Conservation (phyloP, 768 basidiomycete genomes). For the Mycena rebaudengoi region DNA sequence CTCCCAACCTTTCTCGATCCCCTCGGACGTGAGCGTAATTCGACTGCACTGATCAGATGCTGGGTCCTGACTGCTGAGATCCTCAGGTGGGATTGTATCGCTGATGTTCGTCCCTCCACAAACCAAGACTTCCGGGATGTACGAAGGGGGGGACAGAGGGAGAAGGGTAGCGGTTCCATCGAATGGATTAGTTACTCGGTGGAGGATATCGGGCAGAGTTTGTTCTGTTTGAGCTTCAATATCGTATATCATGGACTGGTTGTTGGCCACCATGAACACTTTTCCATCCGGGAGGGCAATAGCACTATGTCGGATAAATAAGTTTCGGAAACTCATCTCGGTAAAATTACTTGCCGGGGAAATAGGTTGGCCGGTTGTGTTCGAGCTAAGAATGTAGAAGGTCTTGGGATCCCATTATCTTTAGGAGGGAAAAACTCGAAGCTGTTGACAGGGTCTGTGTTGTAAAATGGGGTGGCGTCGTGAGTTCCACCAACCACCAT, state of each 20-base stretch:
- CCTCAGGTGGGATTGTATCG: slow-evolving; percentile 42
- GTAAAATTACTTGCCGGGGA: slow-evolving; percentile 41
- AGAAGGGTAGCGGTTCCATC: slow-evolving; percentile 20
- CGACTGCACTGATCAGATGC: slow-evolving; percentile 45
- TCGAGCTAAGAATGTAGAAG: slow-evolving; percentile 45
- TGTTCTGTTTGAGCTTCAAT: slow-evolving; percentile 20
- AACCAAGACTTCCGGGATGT: slow-evolving; percentile 24
- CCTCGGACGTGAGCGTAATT: slow-evolving; percentile 47
- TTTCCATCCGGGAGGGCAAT: slow-evolving; percentile 25
- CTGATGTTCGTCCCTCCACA: slow-evolving; percentile 26
- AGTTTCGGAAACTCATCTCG: background rate
- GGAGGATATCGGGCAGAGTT: slow-evolving; percentile 20
- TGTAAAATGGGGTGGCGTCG: slow-evolving; percentile 35
- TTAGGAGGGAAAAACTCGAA: slow-evolving; percentile 44
- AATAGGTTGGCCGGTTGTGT: slow-evolving; percentile 66
- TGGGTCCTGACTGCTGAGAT: slow-evolving; percentile 61
- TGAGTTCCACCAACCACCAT: slow-evolving; percentile 41
- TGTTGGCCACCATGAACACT: slow-evolving; percentile 24
- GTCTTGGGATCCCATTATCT: slow-evolving; percentile 37
- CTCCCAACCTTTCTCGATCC: slow-evolving; percentile 43
- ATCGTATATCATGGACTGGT: slow-evolving; percentile 27
- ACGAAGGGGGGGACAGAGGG: slow-evolving; percentile 21
- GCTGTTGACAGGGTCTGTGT: slow-evolving; percentile 37
- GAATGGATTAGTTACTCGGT: slow-evolving; percentile 21
- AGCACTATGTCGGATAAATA: background rate